Percentiles rank a stretch among this genome's conserved stretches.
phyloP scores from a whole-genome alignment of 1,284 basidiomycete genomes.

The Irpex lacteus region DNA sequence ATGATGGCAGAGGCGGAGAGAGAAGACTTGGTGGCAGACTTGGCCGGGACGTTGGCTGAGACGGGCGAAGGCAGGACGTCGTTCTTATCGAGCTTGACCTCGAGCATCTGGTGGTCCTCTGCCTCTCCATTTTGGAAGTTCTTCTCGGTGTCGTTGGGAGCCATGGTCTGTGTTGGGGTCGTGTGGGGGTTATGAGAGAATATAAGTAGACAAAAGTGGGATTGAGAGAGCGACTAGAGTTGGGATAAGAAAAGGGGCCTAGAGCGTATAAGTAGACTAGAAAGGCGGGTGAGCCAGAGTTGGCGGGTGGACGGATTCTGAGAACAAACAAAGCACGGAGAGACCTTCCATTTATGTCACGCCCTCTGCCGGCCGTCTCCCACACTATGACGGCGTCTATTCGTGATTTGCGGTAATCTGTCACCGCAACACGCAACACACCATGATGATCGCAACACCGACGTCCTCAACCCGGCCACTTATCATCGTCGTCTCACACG shows the following conservation, averaged over 20 bases:
- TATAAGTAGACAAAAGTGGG: neutral
- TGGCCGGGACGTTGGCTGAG: constrained; percentile 37
- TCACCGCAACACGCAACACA: neutral
- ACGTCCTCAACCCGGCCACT: neutral
- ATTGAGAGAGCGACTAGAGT: constrained; percentile 16
- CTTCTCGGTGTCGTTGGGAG: constrained; percentile 10
- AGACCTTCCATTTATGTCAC: neutral
- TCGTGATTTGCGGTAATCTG: neutral
- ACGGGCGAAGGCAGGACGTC: constrained; percentile 50
- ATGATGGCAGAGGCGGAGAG: constrained; percentile 70
- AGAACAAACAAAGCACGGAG: neutral
- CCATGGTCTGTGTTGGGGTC: constrained; percentile 3
- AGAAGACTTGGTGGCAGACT: constrained; percentile 37
- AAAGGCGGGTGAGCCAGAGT: neutral
- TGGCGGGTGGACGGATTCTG: neutral
- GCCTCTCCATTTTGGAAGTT: constrained; percentile 20
- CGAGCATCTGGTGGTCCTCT: constrained; percentile 27
- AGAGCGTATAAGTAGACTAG: neutral
- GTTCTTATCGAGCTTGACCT: constrained; percentile 22
- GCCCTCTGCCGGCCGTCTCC: neutral
- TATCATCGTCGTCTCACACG: too few relatives aligned
- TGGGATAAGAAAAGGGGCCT: constrained; percentile 7
- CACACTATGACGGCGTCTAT: neutral
- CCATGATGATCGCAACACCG: neutral
- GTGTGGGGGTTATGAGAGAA: constrained; percentile 3